Conservation (phyloP, 1,284 basidiomycete genomes). For the Fistulinella staudtii region DNA sequence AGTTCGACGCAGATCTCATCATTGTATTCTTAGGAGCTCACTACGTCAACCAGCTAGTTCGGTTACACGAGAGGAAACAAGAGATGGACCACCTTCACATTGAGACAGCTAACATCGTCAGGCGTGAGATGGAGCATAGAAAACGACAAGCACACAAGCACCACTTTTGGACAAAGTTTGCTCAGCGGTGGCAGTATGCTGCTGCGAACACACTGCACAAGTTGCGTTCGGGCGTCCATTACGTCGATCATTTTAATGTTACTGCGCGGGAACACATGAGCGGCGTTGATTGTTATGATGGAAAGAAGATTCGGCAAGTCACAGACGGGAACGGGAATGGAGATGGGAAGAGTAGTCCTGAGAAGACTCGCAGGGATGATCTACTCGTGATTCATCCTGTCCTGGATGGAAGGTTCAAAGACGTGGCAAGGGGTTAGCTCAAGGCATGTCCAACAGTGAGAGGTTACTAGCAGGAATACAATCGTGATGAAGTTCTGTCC, state of each 20-base stretch:
- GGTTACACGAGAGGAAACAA: constrained; percentile 31
- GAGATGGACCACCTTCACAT: constrained; percentile 34
- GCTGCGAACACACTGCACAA: constrained; percentile 44
- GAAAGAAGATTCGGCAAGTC: constrained; percentile 42
- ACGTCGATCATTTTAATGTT: constrained; percentile 59
- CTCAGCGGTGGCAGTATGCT: constrained; percentile 48
- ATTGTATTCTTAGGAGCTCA: constrained; percentile 49
- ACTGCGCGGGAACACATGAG: constrained; percentile 75
- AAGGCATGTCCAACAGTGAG: no score
- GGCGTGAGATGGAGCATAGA: constrained; percentile 37
- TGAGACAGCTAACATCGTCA: constrained; percentile 42
- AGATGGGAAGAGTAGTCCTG: constrained; percentile 24
- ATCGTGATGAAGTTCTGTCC: no score
- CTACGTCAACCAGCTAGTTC: constrained; percentile 60
- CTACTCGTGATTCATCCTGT: constrained; percentile 63
- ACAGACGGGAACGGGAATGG: no score
- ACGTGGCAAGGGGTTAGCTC: constrained; percentile 48
- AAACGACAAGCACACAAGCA: constrained; percentile 13
- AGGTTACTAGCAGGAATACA: no score
- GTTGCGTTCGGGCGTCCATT: constrained; percentile 51
- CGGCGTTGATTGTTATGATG: constrained; percentile 69
- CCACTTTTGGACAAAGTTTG: constrained; percentile 24
- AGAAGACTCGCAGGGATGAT: constrained; percentile 43
- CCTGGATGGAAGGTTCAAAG: constrained; percentile 70
- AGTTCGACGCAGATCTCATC: background rate